Conservation (phyloP, 345 rosid genomes). For the Erodium maritimum region DNA sequence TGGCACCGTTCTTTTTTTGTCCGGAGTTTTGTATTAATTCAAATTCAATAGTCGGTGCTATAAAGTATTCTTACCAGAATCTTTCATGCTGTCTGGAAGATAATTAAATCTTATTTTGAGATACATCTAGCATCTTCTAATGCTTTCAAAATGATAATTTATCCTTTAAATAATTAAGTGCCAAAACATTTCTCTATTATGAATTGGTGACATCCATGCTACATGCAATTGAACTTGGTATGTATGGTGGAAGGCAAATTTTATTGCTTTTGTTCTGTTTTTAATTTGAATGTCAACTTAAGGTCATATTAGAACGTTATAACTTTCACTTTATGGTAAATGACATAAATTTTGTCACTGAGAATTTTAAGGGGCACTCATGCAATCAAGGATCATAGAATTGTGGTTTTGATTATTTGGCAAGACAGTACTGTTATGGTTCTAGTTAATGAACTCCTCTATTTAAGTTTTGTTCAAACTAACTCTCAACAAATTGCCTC, state of each 20-base stretch:
- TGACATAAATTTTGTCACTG: not conserved
- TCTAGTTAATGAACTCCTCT: not conserved
- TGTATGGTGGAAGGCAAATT: not conserved
- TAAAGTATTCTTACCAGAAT: too few species aligned
- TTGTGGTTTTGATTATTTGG: not conserved
- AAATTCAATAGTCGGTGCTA: not conserved
- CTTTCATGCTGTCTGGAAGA: not conserved
- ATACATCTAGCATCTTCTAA: not conserved
- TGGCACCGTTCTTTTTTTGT: not conserved
- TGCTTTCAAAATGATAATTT: not conserved
- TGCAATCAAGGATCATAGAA: not conserved
- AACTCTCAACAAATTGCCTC: constrained; percentile 6
- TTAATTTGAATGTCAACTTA: not conserved
- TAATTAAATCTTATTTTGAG: not conserved
- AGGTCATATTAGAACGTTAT: not conserved
- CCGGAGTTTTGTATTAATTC: not conserved
- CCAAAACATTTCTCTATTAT: not conserved
- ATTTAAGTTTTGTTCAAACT: not conserved
- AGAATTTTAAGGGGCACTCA: not conserved
- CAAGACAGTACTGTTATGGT: not conserved
- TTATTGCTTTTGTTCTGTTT: not conserved
- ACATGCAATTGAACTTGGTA: not conserved
- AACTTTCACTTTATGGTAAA: not conserved
- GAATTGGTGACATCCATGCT: not conserved
- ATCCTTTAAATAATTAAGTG: not conserved